Evolutionary conservation across 2,329 filamentous ascomycete species (phyloP).

Genomic region (Fusarium phyllophilum): DNA sequence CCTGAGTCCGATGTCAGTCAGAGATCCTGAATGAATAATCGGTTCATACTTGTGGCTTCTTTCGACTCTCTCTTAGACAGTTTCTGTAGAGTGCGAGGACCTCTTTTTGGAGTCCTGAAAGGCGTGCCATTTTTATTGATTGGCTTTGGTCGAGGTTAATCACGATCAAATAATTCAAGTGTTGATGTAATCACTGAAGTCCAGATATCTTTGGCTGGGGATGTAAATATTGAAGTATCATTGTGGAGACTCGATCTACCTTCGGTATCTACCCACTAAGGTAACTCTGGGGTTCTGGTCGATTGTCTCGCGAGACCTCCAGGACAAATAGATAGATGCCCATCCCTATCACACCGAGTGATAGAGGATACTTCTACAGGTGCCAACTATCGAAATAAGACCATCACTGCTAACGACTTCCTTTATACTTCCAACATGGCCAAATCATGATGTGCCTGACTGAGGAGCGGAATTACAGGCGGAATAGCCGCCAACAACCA

Average conservation of each 20-base stretch:
- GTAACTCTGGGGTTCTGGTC: background rate
- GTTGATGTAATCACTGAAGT: slow-evolving; percentile 15
- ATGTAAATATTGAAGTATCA: slow-evolving; percentile 6
- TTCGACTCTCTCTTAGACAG: slow-evolving; percentile 82
- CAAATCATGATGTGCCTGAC: background rate
- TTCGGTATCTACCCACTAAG: background rate
- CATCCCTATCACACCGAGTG: background rate
- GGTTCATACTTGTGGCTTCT: slow-evolving; percentile 75
- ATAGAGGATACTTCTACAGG: background rate
- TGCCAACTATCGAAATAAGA: too few relatives aligned
- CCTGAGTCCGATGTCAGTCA: slow-evolving; percentile 46
- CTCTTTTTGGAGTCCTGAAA: slow-evolving; percentile 91
- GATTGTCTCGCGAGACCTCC: background rate
- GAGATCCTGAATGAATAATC: background rate
- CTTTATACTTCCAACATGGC: background rate
- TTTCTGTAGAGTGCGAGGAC: slow-evolving; percentile 87
- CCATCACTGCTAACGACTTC: background rate
- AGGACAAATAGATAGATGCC: background rate
- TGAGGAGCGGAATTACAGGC: background rate
- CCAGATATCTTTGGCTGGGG: background rate
- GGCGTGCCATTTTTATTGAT: slow-evolving; percentile 43
- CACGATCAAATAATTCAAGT: background rate
- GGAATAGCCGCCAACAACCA: background rate
- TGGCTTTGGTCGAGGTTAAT: background rate
- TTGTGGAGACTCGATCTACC: slow-evolving; percentile 23